Base-by-base conservation (phyloP, 2,329 filamentous ascomycete genomes). In the Chaetomiaceae sp. region DNA sequence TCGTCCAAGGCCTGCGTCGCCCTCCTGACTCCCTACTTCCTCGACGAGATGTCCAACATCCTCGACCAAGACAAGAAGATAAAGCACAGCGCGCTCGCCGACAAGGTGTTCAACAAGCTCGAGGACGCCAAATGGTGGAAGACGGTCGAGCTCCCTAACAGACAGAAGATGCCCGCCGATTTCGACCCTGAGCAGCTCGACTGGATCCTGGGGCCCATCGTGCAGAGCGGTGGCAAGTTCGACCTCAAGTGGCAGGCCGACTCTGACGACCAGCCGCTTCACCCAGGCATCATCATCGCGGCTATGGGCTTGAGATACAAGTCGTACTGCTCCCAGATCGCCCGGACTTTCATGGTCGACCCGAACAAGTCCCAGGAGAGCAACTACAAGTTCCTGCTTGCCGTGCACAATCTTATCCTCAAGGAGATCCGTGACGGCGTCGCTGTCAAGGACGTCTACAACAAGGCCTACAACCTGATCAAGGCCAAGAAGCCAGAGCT, bases 1-100 rank as follows among this genome's bases (percentile, higher is more conserved):
- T 91, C 92, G 4, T 94, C 94, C 51, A 88, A 94, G 67, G 92
- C 94, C 43, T 96, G 91, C 63, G 92, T 95, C 61, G 91, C 91
- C 54, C 77, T 97, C 56, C 95, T 97, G 85, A 90, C 90, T 47
- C 90, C 92, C 55, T 99, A 94, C 72, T 97, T 97, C 69, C 85
- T 99, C 61, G 94, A 99, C 67, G 91, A 96, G 69, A 97, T 99
- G 91, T 96, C 92, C 47, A 87, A 88, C 63, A 87, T 97, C 48
- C 83, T 99, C 56, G 94, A 99, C 66, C 87, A 91, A 62, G 95
- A 97, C 71, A 96, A 96, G 77, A 96, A 96, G 68, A 90, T 97
- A 67, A 94, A 91, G 59, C 94, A 99, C 72, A 89, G 86, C 60
- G 80, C 81, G 2, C 80, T 99, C 7, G 85, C 89, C n/a, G 84